Evolutionary conservation across 441 rosid species (phyloP), one percentile per base, ranked within the genome.

Genomic region (Adansonia grandidieri): DNA sequence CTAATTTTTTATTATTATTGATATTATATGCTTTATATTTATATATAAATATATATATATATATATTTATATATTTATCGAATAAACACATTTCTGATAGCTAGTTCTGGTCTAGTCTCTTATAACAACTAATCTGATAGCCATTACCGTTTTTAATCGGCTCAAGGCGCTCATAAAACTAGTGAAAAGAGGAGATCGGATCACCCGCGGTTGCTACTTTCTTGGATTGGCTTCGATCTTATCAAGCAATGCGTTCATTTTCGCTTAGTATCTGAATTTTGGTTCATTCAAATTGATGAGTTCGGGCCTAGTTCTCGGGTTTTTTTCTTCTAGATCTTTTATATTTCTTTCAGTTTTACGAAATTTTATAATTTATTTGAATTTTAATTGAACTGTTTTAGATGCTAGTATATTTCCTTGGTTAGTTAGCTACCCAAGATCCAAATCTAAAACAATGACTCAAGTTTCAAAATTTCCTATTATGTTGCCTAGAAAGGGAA

Each of bases 241-340:
- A 69, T 40, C 73, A 69, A 51, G 42, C 42, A 48, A 48, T 13
- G 73, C 58, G 1, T 69, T 69, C 56, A 17, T 64, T 64, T 62
- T 60, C 15, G 44, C 48, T 65, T 65, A 40, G 14, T n/a, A 65
- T 8, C 69, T 64, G 22, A 64, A 64, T 6, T 48, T 40, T 37
- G 48, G 10, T 15, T 65, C 50, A 65, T 19, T 8, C 53, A 67
- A 67, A 67, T 67, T 51, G 61, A 15, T 24, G 47, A 71, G 47
- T 51, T 13, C 19, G 45, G 14, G 9, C 6, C 22, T 15, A 15
- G 14, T 71, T 50, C 47, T 67, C 15, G 32, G 61, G 15, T 51
- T 40, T 14, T 28, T 24, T 58, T 5, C 8, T 32, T 53, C 24
- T 53, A 32, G 62, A 53, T 71, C 75, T 28, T 42, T 53, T 53